Conservation (phyloP, 2,329 filamentous ascomycete genomes). For the Alternaria hordeiaustralica region DNA sequence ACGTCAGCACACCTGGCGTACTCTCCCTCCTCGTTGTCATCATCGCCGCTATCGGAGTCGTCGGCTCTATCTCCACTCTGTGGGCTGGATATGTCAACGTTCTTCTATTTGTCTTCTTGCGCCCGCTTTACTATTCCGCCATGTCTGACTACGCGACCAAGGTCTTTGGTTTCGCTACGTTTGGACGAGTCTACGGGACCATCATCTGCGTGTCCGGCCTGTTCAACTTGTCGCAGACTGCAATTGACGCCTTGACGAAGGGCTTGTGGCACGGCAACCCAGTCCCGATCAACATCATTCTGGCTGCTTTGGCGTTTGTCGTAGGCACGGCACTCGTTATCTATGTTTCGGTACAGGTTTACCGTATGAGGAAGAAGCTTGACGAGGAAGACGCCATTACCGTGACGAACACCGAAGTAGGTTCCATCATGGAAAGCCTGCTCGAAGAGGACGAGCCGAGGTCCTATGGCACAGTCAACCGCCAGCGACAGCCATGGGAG, state of each 20-base stretch:
- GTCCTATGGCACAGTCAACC: conserved; percentile 33
- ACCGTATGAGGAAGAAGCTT: conserved; percentile 39
- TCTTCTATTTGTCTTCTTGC: conserved; percentile 78
- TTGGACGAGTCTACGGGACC: conserved; percentile 87
- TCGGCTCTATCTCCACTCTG: conserved; percentile 73
- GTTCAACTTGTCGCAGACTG: conserved; percentile 81
- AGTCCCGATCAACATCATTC: conserved; percentile 73
- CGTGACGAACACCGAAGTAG: conserved; percentile 73
- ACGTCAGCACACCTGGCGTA: conserved; percentile 72
- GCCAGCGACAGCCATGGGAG: conserved; percentile 23
- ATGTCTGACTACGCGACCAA: conserved; percentile 89
- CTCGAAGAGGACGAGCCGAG: conserved; percentile 45
- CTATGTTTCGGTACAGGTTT: conserved; percentile 41
- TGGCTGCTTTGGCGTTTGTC: conserved; percentile 66
- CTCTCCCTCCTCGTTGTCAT: conserved; percentile 71
- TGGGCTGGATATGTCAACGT: conserved; percentile 79
- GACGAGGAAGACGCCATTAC: conserved; percentile 57
- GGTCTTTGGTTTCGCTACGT: conserved; percentile 88
- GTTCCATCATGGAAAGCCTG: conserved; percentile 58
- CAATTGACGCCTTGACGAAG: conserved; percentile 78
- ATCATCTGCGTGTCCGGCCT: conserved; percentile 85
- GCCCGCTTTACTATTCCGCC: conserved; percentile 88
- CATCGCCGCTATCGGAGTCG: conserved; percentile 74
- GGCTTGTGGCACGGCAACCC: conserved; percentile 73
- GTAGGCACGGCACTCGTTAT: conserved; percentile 69